Percentiles rank a stretch among this genome's conserved stretches.
These are phyloP conservation scores for Globisporangium solare DNA, from an alignment of 352 stramenopile species.

Conservation along the genomic window DNA sequence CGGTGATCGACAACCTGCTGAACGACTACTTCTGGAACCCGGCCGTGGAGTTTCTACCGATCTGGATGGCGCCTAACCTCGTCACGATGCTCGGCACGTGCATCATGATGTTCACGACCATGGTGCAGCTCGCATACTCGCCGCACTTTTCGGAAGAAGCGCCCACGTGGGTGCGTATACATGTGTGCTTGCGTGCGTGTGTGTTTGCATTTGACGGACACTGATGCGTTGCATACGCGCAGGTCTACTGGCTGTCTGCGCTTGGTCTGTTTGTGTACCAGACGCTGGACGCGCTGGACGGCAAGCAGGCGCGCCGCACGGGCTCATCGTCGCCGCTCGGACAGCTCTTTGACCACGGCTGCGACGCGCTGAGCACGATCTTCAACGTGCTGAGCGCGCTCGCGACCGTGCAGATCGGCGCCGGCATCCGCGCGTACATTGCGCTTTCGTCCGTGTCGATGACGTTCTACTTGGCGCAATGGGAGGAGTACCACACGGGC, in stretches of 20 bases:
- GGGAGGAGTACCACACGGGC: slow-evolving; percentile 88
- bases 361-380: slow-evolving; percentile 77
- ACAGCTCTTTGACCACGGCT: slow-evolving; percentile 98
- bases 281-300: slow-evolving; percentile 98
- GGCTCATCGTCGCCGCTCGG: slow-evolving; percentile 92
- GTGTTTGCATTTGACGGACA: background rate
- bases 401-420: slow-evolving; percentile 54
- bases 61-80: slow-evolving; percentile 90
- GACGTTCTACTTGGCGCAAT: slow-evolving; percentile 83
- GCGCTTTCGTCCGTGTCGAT: slow-evolving; percentile 76
- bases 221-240: slow-evolving; percentile 4
- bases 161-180: slow-evolving; percentile 39
- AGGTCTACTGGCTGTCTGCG: slow-evolving; percentile 68
- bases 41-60: slow-evolving; percentile 72
- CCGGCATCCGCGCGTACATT: slow-evolving; percentile 37
- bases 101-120: slow-evolving; percentile 72
- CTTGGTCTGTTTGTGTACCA: slow-evolving; percentile 92
- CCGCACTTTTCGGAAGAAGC: slow-evolving; percentile 62
- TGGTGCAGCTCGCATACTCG: slow-evolving; percentile 72
- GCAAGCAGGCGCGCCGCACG: slow-evolving; percentile 97
- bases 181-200: slow-evolving; percentile 5
- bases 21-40: slow-evolving; percentile 85
- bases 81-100: slow-evolving; percentile 86
- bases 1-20: slow-evolving; percentile 82
- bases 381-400: slow-evolving; percentile 79